Base-by-base conservation (phyloP, 108 stramenopile genomes). In the Cyclotella atomus region DNA sequence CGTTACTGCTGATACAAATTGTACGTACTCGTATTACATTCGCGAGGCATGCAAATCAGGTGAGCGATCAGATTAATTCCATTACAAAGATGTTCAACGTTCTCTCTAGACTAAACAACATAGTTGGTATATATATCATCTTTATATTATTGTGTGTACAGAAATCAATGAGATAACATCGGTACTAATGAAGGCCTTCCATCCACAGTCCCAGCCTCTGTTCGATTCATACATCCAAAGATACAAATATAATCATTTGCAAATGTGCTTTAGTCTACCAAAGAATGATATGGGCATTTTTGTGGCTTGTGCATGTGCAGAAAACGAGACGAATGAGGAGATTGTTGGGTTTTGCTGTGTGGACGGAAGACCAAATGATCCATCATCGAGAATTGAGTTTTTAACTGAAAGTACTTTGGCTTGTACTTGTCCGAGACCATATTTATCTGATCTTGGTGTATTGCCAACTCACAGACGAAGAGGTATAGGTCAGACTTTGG, bases 191-290 rank as follows among this genome's bases (percentile, higher is more conserved):
- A 45, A 65, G 20, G 62, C 77, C 46, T 79, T 79, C 64, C 77
- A 79, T 57, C 41, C 77, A 24, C 57, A 71, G 14, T 50, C 45
- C 4, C 63, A 71, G 21, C 77, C 77, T 45, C 19, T 70, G 20
- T 79, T 71, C 49, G 77, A 79, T 59, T 71, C 77, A 30, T 79
- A 79, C 66, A 71, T 79, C 41, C 59, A 68, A 49, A 47, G 65
- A 47, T 79, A 79, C 59, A 79, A 79, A 66, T 53, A 59, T 34
- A 79, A 79, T 67, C 77, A 79, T 66, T 49, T 79, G 47, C 44
- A 41, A 47, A 71, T 71, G 70, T 71, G 61, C 27, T 79, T 79
- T 35, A 63, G 71, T 59, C 55, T 79, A 21, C 64, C 57, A 19
- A 68, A 71, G 33, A 20, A 19, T 3, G 65, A 79, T 21, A 63